phyloP scores from a whole-genome alignment of 2,329 filamentous ascomycete genomes.

The Sclerotinia minor region DNA sequence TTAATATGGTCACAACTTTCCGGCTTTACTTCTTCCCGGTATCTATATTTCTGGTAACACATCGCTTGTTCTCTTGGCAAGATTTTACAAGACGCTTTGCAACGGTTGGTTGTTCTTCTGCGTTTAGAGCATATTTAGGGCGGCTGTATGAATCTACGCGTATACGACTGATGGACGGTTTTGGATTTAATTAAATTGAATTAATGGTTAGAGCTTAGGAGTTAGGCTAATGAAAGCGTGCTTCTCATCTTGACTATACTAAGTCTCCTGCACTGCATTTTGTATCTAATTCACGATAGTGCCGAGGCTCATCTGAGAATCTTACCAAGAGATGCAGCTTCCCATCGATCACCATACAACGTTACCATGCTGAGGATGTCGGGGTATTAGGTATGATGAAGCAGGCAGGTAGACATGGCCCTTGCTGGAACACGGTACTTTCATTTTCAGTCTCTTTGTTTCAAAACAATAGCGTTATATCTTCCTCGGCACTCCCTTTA shows the following conservation, averaged over 20 bases:
- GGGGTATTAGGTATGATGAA: not conserved
- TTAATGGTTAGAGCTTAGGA: constrained; percentile 2
- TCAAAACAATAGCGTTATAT: not conserved
- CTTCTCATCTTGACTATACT: not conserved
- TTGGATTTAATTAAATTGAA: not conserved
- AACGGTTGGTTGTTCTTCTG: not conserved
- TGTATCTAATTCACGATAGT: not conserved
- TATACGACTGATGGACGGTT: constrained; percentile 22
- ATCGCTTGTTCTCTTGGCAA: not conserved
- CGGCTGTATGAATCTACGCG: constrained; percentile 22
- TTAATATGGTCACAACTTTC: not conserved
- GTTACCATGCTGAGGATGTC: not conserved
- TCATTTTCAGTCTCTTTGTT: not conserved
- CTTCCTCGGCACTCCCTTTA: not conserved
- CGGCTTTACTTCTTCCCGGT: not conserved
- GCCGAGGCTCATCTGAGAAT: not conserved
- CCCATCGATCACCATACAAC: not conserved
- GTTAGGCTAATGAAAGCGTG: constrained; percentile 20
- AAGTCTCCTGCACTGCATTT: not conserved
- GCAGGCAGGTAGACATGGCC: not conserved
- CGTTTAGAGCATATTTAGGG: constrained; percentile 14
- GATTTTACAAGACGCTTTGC: not conserved
- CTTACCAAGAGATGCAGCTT: not conserved
- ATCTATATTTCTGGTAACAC: constrained; percentile 6
- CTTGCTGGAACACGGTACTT: not conserved